These are phyloP conservation scores for Populus tomentosa DNA, from an alignment of 441 rosid species.

Conservation along the genomic window DNA sequence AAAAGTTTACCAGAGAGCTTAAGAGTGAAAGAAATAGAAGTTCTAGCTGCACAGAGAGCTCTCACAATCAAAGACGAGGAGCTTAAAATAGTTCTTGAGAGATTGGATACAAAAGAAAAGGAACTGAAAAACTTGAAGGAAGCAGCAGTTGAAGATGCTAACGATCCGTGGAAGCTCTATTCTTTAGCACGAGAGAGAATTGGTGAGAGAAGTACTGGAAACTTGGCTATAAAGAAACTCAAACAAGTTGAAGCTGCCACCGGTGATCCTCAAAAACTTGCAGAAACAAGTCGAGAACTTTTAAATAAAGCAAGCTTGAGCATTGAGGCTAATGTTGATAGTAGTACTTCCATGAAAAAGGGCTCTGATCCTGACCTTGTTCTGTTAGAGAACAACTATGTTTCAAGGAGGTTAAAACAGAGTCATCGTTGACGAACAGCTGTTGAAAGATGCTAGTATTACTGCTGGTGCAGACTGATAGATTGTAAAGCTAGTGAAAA, in stretches of 20 bases:
- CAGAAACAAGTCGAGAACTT: constrained; percentile 60
- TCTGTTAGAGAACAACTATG: constrained; percentile 25
- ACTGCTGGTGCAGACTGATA: constrained; percentile 17
- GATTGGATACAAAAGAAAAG: constrained; percentile 46
- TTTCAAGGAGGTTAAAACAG: constrained; percentile 47
- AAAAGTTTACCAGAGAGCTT: constrained; percentile 48
- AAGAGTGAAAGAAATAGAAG: constrained; percentile 64
- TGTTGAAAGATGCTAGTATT: constrained; percentile 59
- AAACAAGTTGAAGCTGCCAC: constrained; percentile 83
- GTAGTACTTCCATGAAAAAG: constrained; percentile 4
- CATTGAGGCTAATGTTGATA: constrained; percentile 28
- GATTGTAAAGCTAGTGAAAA: not conserved
- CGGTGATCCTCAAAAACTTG: constrained; percentile 56
- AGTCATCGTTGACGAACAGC: constrained; percentile 58
- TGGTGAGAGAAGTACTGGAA: constrained; percentile 56
- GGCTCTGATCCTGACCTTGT: constrained; percentile 14
- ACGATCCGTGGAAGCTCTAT: constrained; percentile 52
- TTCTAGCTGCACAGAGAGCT: constrained; percentile 52
- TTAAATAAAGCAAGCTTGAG: constrained; percentile 42
- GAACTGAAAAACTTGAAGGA: constrained; percentile 55
- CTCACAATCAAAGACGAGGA: constrained; percentile 59
- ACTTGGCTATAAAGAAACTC: constrained; percentile 70
- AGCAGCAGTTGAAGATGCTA: constrained; percentile 52
- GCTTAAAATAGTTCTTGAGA: constrained; percentile 39
- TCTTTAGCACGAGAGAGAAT: constrained; percentile 62